Conservation (phyloP, 2,329 filamentous ascomycete species). For the Emmonsiellopsis sp. region DNA sequence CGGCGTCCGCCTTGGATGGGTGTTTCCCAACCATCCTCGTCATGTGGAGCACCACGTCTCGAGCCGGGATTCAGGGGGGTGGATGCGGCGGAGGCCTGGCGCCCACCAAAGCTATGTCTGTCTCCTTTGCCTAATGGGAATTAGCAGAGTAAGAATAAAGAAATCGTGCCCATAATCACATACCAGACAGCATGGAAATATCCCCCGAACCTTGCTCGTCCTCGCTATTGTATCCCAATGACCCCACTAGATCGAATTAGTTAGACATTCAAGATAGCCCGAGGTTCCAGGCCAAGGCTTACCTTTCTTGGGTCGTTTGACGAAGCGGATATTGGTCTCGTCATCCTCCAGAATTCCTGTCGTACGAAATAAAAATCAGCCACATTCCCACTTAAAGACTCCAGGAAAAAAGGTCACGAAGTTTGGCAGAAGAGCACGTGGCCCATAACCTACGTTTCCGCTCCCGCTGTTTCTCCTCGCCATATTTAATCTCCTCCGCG, state of each 20-base stretch:
- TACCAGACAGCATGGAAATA: neutral
- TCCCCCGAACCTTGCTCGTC: neutral
- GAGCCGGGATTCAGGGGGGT: conserved; percentile 30
- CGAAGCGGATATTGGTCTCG: conserved; percentile 32
- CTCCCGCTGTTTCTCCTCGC: conserved; percentile 40
- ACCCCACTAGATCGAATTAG: neutral
- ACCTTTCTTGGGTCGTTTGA: conserved; percentile 39
- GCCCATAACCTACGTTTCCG: conserved; percentile 31
- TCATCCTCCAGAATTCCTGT: conserved; percentile 41
- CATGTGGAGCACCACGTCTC: conserved; percentile 24
- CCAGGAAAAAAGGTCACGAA: neutral
- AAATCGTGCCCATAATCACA: neutral
- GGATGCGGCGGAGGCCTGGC: conserved; percentile 23
- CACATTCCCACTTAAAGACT: neutral
- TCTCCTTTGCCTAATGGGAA: neutral
- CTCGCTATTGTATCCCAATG: no score
- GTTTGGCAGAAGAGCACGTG: neutral
- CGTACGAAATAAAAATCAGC: conserved; percentile 8
- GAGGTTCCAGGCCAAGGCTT: conserved; percentile 3
- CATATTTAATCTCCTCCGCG: conserved; percentile 39
- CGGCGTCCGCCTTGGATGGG: conserved; percentile 29
- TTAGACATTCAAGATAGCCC: neutral
- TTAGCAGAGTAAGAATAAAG: neutral
- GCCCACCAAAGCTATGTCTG: conserved; percentile 8
- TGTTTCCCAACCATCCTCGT: conserved; percentile 35